Evolutionary conservation across 1,284 basidiomycete species (phyloP).

Genomic region (Apiotrichum siamense): DNA sequence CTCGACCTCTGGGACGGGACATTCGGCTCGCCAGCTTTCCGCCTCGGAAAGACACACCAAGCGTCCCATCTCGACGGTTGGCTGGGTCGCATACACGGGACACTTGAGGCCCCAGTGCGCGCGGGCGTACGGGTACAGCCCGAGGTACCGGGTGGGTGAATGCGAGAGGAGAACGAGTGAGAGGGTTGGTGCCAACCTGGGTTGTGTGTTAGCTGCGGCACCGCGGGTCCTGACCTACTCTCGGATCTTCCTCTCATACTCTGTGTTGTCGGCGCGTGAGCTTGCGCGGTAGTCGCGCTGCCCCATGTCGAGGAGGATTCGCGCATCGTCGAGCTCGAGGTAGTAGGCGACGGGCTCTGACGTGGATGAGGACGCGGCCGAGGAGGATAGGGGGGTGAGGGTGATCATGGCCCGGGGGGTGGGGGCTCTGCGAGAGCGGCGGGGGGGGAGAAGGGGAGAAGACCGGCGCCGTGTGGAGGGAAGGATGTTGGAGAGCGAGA

Average conservation of each 20-base stretch:
- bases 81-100: conserved; percentile 91
- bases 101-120: conserved; percentile 81
- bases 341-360: conserved; percentile 61
- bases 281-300: conserved; percentile 43
- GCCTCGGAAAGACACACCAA: conserved; percentile 80
- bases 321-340: conserved; percentile 88
- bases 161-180: conserved; percentile 64
- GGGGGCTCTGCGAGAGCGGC: too few relatives aligned
- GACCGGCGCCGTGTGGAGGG: too few relatives aligned
- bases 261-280: conserved; percentile 29
- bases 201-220: not conserved
- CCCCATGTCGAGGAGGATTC: conserved; percentile 90
- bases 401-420: conserved; percentile 70
- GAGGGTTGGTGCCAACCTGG: conserved; percentile 70
- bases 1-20: conserved; percentile 51
- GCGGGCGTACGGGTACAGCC: conserved; percentile 85
- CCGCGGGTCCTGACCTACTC: conserved; percentile 31
- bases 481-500: too few relatives aligned
- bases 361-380: conserved; percentile 59
- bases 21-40: conserved; percentile 69
- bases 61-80: conserved; percentile 92
- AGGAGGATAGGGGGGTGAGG: conserved; percentile 80
- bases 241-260: conserved; percentile 46
- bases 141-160: conserved; percentile 80
- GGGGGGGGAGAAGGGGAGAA: too few relatives aligned